These are phyloP conservation scores for Helotiales sp. DNA, from an alignment of 2,329 filamentous ascomycete species.

Conservation along the genomic window DNA sequence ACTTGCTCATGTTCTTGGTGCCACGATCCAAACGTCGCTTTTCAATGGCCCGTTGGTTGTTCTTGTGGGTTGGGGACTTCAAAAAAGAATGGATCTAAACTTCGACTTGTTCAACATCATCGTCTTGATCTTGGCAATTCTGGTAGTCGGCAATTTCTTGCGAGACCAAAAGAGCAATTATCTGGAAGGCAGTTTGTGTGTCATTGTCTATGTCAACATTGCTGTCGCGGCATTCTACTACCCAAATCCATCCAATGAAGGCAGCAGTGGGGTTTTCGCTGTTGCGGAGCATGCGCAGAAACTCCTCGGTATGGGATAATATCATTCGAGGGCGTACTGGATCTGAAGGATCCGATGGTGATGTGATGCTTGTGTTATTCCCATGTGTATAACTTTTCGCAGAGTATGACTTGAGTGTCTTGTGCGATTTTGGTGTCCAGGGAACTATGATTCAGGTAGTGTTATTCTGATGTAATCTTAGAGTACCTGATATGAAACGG, in stretches of 20 bases:
- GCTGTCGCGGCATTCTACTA: slow-evolving; percentile 63
- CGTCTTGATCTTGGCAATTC: slow-evolving; percentile 79
- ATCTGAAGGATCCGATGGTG: not conserved
- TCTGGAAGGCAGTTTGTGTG: slow-evolving; percentile 81
- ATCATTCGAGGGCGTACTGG: not conserved
- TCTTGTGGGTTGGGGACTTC: slow-evolving; percentile 80
- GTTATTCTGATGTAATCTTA: too few species aligned
- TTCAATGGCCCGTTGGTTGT: slow-evolving; percentile 86
- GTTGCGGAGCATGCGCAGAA: not conserved
- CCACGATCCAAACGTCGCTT: slow-evolving; percentile 87
- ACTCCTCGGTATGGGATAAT: not conserved
- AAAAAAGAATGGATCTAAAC: slow-evolving; percentile 74
- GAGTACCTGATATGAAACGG: too few species aligned
- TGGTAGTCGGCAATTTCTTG: slow-evolving; percentile 87
- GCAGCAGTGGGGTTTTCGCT: not conserved
- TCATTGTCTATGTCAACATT: slow-evolving; percentile 68
- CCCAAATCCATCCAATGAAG: slow-evolving; percentile 48
- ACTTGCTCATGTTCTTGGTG: slow-evolving; percentile 82
- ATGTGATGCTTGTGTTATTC: not conserved
- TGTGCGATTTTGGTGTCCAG: too few species aligned
- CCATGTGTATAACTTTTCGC: not conserved
- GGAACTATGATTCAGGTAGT: too few species aligned
- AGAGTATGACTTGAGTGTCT: too few species aligned
- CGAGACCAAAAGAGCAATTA: slow-evolving; percentile 90
- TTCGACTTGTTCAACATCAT: slow-evolving; percentile 89